Evolutionary conservation across 148 eudicot species (phyloP), one percentile per base, ranked within the genome.

Genomic region (Limonium bicolor): DNA sequence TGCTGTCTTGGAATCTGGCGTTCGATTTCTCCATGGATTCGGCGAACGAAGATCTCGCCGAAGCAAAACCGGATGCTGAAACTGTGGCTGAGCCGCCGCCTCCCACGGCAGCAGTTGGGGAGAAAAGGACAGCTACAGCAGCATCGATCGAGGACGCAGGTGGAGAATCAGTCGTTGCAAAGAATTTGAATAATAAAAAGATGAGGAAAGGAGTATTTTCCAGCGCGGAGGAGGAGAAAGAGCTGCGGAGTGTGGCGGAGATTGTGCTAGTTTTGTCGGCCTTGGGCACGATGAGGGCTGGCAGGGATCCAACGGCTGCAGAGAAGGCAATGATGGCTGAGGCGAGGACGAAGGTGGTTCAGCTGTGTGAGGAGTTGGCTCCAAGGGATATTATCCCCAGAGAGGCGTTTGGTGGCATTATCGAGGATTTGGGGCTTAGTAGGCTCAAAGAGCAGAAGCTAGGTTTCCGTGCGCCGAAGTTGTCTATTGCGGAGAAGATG

Each of bases 231-330:
- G 8, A 26, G 36, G 66, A 37, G 7, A 57, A 20, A 48, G 63
- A 60, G 57, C 36, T 88, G 65, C 69, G 24, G 68, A 66, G 63
- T 58, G 84, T 85, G 37, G 97, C 97, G 37, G 97, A 84, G 70
- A 65, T 80, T 8, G 87, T 85, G 57, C 12, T 90, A 53, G 95
- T 81, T 7, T 44, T 90, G 64, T 73, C 93, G 21, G 79, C 95
- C 4, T 70, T 90, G 84, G 87, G 73, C 60, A 73, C 59, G 62
- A 80, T 90, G 92, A 75, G 97, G 59, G 87, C 73, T 11, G 95
- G 95, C 19, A 71, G 55, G 54, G 63, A 60, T 5, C 93, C 95
- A 16, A 80, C 76, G 35, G 59, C 18, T 9, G 73, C 39, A n/a
- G 97, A 90, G 76, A 65, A 46, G 68, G 76, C 52, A 35, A 65